Base-by-base conservation (phyloP, 768 basidiomycete genomes). In the Lentinula lateritia region DNA sequence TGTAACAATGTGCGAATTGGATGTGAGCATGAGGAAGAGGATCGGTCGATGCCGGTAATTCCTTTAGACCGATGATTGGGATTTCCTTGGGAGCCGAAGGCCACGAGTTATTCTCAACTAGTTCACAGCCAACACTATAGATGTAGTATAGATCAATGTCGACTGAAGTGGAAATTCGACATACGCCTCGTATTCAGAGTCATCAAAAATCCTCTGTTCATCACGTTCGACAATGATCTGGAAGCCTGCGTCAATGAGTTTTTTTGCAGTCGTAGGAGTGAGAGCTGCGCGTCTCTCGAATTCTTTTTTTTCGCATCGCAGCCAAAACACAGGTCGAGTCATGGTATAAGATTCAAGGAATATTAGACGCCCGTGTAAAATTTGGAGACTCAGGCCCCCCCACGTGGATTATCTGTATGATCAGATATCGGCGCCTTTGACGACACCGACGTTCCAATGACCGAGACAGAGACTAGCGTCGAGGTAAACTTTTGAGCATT, bases 1-100 rank as follows among this genome's bases (percentile, higher is more conserved):
- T 99, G 83, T 92, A 98, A 75, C 95, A 97, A 73, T 98, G 97
- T 3, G 95, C 95, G 68, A 98, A 99, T 68, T 97, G 94, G 70
- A 99, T 94, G 74, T 99, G 97, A 2, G 92, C 93, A 74, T 99
- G 97, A 7, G 84, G 86, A 16, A 99, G 78, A 20, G 96, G 90
- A 38, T 87, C 86, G 50, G 83, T 80, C 45, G 93, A 95, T 58
- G 77, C 84, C 23, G 90, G 86, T n/a, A 98, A 85, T 71, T 98
- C 97, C 79, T 99, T 99, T 73, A 99, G 82, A 5, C 97, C 97
- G 67, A 98, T 88, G 74, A 99, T 95, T 46, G 90, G 89, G 38
- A 86, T 75, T 46, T 83, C 73, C 23, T 72, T 73, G 0, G 94
- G 93, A 0, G 95, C 95, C 50, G 69, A 79, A 16, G 92, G 86